Evolutionary conservation across 176 grass and related monocot genomes (phyloP).

Genomic region (Cenchrus americanus): DNA sequence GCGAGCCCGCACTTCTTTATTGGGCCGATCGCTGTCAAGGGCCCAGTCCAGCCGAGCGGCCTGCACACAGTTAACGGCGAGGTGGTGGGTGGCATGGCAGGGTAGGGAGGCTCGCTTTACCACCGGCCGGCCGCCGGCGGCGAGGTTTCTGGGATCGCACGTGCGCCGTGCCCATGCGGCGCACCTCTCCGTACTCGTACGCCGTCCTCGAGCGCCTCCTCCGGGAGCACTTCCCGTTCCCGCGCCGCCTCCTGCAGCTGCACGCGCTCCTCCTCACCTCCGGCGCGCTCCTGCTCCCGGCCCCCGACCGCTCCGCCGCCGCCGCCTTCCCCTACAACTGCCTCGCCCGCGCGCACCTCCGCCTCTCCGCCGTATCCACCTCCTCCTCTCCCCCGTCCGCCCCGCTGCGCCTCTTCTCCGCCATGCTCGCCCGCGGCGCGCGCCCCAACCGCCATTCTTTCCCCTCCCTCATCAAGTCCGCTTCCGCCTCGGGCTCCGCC

Average conservation of each 20-base stretch:
- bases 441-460: constrained; percentile 74
- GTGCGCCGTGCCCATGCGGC: not conserved
- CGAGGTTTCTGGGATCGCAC: no score
- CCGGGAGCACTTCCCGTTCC: constrained; percentile 42
- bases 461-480: constrained; percentile 67
- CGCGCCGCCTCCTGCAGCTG: constrained; percentile 53
- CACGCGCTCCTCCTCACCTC: constrained; percentile 81
- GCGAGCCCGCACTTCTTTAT: no score
- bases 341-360: constrained; percentile 62
- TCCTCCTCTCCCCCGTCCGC: not conserved
- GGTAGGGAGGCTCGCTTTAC: no score
- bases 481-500: constrained; percentile 6
- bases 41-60: no score
- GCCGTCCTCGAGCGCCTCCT: constrained; percentile 48
- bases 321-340: constrained; percentile 74
- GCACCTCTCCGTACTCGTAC: constrained; percentile 17
- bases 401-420: constrained; percentile 57
- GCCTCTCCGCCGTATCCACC: not conserved
- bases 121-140: not conserved
- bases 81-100: no score
- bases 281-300: constrained; percentile 51
- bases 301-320: constrained; percentile 16
- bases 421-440: constrained; percentile 58
- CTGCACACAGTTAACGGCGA: no score
- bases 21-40: no score